phyloP scores from a whole-genome alignment of 768 basidiomycete species.

The Pulveroboletus frians region DNA sequence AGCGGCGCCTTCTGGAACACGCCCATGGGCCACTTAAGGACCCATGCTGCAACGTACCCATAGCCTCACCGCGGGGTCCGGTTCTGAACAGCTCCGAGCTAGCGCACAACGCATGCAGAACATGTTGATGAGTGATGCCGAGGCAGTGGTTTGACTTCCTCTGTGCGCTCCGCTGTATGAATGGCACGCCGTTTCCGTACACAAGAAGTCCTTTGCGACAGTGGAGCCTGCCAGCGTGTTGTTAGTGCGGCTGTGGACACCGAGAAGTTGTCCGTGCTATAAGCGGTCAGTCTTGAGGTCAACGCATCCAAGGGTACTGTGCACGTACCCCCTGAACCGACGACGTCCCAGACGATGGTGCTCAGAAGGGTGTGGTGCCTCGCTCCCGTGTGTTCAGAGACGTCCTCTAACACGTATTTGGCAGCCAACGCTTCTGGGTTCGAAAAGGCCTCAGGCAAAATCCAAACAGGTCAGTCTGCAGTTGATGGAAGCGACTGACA shows the following conservation, averaged over 20 bases:
- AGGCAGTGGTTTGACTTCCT: background rate
- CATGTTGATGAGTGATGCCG: background rate
- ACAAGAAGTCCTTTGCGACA: background rate
- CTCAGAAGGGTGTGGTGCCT: conserved; percentile 5
- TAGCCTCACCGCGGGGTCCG: conserved; percentile 1
- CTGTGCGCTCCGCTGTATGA: background rate
- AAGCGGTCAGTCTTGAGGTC: conserved; percentile 6
- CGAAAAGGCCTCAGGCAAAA: background rate
- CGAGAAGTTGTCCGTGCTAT: conserved; percentile 1
- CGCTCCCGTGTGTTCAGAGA: background rate
- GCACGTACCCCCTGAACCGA: background rate
- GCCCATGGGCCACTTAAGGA: background rate
- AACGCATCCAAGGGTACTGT: background rate
- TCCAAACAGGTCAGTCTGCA: conserved; percentile 9
- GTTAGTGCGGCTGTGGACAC: conserved; percentile 9
- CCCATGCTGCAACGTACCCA: background rate
- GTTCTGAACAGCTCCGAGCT: background rate
- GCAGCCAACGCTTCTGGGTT: conserved; percentile 1
- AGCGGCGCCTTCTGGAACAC: background rate
- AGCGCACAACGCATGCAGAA: background rate
- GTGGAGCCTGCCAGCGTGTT: background rate
- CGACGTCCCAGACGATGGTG: background rate
- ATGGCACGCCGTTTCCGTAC: background rate
- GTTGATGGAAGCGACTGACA: background rate
- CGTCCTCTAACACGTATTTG: conserved; percentile 1